Percentiles rank a stretch among this genome's conserved stretches.
Evolutionary conservation across 164 flowering plant genomes (phyloP).

Genomic region (Warburgia ugandensis): DNA sequence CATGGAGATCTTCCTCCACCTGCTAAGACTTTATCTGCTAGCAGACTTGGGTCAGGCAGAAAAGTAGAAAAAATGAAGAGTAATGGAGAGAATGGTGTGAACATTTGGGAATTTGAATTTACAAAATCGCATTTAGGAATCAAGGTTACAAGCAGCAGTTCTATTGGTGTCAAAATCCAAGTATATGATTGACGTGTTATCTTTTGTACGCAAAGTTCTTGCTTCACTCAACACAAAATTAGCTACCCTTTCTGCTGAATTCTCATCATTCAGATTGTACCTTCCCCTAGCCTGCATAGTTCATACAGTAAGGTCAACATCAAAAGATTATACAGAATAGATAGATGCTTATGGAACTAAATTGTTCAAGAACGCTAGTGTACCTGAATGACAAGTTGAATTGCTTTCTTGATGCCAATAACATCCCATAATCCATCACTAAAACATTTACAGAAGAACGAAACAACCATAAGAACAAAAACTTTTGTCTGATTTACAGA

Average conservation of each 20-base stretch:
- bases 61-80: neutral
- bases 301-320: too few species aligned
- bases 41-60: neutral
- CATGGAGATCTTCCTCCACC: too few species aligned
- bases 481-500: neutral
- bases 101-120: neutral
- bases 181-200: conserved; percentile 83
- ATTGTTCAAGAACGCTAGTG: too few species aligned
- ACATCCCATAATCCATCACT: conserved; percentile 99
- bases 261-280: conserved; percentile 27
- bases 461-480: neutral
- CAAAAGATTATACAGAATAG: too few species aligned
- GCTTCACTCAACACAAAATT: conserved; percentile 72
- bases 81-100: neutral
- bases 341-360: too few species aligned
- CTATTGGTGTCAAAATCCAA: conserved; percentile 56
- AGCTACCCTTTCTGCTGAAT: conserved; percentile 64
- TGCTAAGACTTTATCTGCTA: neutral
- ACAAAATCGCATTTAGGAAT: neutral
- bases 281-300: conserved; percentile 49
- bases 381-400: conserved; percentile 81
- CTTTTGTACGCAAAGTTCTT: conserved; percentile 79
- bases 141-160: conserved; percentile 28
- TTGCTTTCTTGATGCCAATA: conserved; percentile 58
- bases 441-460: conserved; percentile 12